A percentile compares a stretch with the other conserved stretches of the same genome.
Evolutionary conservation across 495 filamentous ascomycete species (phyloP).

Genomic region (Aspergillus heteromorphus): DNA sequence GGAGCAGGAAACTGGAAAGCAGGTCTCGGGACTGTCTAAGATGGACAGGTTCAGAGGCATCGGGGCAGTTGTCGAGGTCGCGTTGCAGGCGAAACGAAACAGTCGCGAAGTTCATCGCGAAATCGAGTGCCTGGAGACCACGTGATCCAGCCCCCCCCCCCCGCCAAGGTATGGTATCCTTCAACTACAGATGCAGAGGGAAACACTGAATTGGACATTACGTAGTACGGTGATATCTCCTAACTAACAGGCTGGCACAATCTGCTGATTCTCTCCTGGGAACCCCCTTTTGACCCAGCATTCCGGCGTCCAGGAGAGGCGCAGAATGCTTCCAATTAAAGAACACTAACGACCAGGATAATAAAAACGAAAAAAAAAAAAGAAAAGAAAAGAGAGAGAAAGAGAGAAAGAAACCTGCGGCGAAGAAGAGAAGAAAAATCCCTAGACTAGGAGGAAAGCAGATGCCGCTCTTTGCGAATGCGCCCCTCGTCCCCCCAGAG

Average conservation of each 20-base stretch:
- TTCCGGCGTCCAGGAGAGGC: neutral
- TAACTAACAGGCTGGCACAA: neutral
- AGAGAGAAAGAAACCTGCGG: too few relatives aligned
- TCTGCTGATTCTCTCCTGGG: neutral
- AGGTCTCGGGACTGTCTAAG: too few relatives aligned
- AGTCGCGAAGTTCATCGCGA: too few relatives aligned
- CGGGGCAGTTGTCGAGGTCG: too few relatives aligned
- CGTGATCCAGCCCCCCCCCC: neutral
- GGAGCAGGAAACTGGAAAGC: neutral
- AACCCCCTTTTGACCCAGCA: conserved; percentile 1
- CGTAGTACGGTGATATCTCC: conserved; percentile 4
- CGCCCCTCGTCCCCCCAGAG: conserved; percentile 22
- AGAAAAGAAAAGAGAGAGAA: too few relatives aligned
- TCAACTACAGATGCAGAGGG: conserved; percentile 4
- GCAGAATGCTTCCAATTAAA: conserved; percentile 2
- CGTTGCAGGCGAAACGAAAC: too few relatives aligned
- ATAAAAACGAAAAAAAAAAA: conserved; percentile 1
- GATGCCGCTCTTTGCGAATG: conserved; percentile 26
- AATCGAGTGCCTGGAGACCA: too few relatives aligned
- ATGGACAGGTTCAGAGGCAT: too few relatives aligned
- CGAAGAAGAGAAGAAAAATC: neutral
- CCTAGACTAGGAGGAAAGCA: conserved; percentile 19
- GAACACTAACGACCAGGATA: conserved; percentile 3
- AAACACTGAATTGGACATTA: neutral
- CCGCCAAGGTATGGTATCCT: neutral